Evolutionary conservation across 202 grass and related monocot genomes (phyloP).

Genomic region (Elaeis oleifera): DNA sequence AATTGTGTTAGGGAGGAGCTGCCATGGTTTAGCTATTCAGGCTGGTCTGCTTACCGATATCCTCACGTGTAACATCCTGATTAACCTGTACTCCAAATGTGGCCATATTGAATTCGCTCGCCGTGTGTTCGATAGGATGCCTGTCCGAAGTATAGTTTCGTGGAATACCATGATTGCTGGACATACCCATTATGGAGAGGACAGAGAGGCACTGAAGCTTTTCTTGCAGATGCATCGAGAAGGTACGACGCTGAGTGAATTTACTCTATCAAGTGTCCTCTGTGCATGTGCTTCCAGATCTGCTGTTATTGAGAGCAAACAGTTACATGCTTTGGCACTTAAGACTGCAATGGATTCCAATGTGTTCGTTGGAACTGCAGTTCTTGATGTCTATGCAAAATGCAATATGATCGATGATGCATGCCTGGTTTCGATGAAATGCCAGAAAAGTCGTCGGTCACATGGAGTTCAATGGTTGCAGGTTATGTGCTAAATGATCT

Average conservation of each 20-base stretch:
- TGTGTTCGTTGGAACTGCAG: slow-evolving; percentile 56
- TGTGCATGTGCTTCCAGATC: slow-evolving; percentile 48
- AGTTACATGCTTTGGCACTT: slow-evolving; percentile 42
- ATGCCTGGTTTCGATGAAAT: slow-evolving; percentile 42
- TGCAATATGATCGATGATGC: slow-evolving; percentile 58
- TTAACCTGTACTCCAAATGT: slow-evolving; percentile 63
- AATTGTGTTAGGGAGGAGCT: slow-evolving; percentile 38
- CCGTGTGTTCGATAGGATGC: slow-evolving; percentile 48
- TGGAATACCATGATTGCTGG: slow-evolving; percentile 81
- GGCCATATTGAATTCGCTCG: slow-evolving; percentile 35
- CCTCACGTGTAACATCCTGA: slow-evolving; percentile 54
- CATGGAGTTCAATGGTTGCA: slow-evolving; percentile 58
- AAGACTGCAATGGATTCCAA: slow-evolving; percentile 47
- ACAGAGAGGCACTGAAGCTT: slow-evolving; percentile 38
- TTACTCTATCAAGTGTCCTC: slow-evolving; percentile 54
- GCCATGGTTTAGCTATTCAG: slow-evolving; percentile 47
- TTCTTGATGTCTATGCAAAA: slow-evolving; percentile 66
- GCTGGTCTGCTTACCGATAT: slow-evolving; percentile 44
- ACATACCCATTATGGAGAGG: slow-evolving; percentile 36
- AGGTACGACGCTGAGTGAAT: slow-evolving; percentile 42
- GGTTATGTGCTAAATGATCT: slow-evolving; percentile 56
- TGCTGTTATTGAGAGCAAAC: slow-evolving; percentile 46
- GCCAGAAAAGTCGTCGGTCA: slow-evolving; percentile 51
- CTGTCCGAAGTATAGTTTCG: slow-evolving; percentile 42
- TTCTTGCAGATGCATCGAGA: slow-evolving; percentile 55